Conservation (phyloP, 495 filamentous ascomycete genomes). For the Penicillium desertorum region DNA sequence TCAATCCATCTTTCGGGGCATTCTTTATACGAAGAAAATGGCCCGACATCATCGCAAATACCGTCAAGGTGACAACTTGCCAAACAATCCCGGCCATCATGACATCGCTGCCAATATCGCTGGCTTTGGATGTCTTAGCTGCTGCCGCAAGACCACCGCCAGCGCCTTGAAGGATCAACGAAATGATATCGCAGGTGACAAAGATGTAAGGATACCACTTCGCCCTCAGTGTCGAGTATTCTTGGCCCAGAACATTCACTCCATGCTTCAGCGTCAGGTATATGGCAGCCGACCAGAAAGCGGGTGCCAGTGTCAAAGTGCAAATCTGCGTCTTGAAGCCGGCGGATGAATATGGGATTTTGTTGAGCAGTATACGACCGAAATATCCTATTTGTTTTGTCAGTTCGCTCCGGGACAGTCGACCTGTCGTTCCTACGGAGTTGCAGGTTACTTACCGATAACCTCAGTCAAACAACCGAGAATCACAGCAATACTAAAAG, state of each 20-base stretch:
- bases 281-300: neutral
- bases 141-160: neutral
- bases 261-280: neutral
- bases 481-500: neutral
- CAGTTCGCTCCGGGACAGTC: neutral
- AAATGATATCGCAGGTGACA: slow-evolving; percentile 1
- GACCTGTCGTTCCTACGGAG: neutral
- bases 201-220: slow-evolving; percentile 5
- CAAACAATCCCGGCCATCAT: neutral
- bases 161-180: neutral
- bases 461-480: neutral
- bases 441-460: neutral
- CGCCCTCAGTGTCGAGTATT: neutral
- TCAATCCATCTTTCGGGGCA: neutral
- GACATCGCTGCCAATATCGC: neutral
- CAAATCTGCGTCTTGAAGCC: neutral
- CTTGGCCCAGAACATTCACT: neutral
- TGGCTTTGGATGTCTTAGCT: neutral
- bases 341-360: neutral
- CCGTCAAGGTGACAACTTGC: neutral
- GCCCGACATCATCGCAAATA: neutral
- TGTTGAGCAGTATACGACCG: neutral
- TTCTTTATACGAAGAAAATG: neutral
- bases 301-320: neutral
- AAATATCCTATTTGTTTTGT: neutral